A percentile compares a stretch with the other conserved stretches of the same genome.
These are phyloP conservation scores for Choiromyces venosus DNA, from an alignment of 495 filamentous ascomycete species.

Conservation along the genomic window DNA sequence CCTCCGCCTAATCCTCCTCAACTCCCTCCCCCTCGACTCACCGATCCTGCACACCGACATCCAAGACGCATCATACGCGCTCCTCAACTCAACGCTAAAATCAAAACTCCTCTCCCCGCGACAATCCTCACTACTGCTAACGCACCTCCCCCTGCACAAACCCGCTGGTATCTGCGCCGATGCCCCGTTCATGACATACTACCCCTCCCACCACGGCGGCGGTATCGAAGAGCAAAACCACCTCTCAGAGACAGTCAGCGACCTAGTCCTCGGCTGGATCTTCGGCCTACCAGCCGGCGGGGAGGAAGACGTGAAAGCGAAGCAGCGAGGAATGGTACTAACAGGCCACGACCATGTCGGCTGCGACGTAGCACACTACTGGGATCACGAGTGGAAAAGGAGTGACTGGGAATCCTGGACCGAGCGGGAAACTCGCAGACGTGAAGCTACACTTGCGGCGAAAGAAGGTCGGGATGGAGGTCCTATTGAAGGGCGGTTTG, in stretches of 20 bases:
- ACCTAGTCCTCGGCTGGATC: conserved; percentile 67
- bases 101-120: not conserved
- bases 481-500: conserved; percentile 33
- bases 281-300: conserved; percentile 65
- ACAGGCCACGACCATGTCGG: conserved; percentile 94
- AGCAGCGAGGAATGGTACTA: conserved; percentile 67
- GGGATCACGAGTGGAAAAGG: too few relatives aligned
- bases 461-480: conserved; percentile 41
- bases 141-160: conserved; percentile 88
- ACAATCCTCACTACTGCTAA: conserved; percentile 75
- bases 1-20: conserved; percentile 80
- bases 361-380: conserved; percentile 79
- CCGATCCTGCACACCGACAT: conserved; percentile 61
- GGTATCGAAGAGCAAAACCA: conserved; percentile 90
- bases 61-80: conserved; percentile 66
- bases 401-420: too few relatives aligned
- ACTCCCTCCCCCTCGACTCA: conserved; percentile 84
- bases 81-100: conserved; percentile 61
- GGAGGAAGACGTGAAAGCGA: conserved; percentile 51
- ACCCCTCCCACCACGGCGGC: conserved; percentile 52
- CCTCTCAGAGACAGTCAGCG: conserved; percentile 61
- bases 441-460: conserved; percentile 1
- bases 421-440: conserved; percentile 36
- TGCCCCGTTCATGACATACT: conserved; percentile 70
- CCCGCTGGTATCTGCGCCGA: conserved; percentile 76